Percentiles rank a stretch among this genome's conserved stretches.
These are phyloP conservation scores for Leptographium procerum DNA, from an alignment of 2,329 filamentous ascomycete genomes.

Conservation along the genomic window DNA sequence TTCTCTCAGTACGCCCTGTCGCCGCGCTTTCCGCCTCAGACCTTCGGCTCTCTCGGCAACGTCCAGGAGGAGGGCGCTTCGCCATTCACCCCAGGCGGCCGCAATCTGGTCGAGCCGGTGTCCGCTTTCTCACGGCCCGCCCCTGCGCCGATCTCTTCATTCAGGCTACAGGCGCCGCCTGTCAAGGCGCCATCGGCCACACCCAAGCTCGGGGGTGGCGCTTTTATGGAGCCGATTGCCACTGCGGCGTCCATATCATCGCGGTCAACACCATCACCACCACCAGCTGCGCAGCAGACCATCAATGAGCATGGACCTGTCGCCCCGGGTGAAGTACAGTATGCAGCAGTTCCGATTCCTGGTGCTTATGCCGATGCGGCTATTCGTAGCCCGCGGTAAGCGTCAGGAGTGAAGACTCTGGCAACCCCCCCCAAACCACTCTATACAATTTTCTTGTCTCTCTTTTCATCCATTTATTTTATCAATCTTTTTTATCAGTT, in stretches of 20 bases:
- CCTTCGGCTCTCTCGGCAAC: constrained; percentile 33
- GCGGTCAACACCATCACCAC: constrained; percentile 11
- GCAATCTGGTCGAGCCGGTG: constrained; percentile 47
- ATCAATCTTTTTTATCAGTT: neutral
- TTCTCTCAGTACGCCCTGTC: constrained; percentile 44
- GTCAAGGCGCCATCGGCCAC: constrained; percentile 67
- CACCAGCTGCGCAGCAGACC: constrained; percentile 27
- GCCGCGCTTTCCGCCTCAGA: constrained; percentile 47
- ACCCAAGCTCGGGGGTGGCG: constrained; percentile 52
- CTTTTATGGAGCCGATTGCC: constrained; percentile 34
- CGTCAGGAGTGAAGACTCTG: neutral
- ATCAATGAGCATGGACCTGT: constrained; percentile 54
- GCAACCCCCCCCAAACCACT: neutral
- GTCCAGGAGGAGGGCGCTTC: constrained; percentile 25
- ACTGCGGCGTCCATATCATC: neutral
- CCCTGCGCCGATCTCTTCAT: constrained; percentile 35
- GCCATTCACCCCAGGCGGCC: constrained; percentile 40
- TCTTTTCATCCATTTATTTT: constrained; percentile 9
- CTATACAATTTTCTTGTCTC: constrained; percentile 10
- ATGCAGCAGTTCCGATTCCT: constrained; percentile 80
- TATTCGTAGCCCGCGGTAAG: constrained; percentile 34
- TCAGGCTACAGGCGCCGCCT: constrained; percentile 80
- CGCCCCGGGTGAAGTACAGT: constrained; percentile 71
- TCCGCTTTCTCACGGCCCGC: constrained; percentile 45
- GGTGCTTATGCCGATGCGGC: constrained; percentile 60